phyloP scores from a whole-genome alignment of 2,329 filamentous ascomycete genomes.

The Aspergillus costaricaensis region DNA sequence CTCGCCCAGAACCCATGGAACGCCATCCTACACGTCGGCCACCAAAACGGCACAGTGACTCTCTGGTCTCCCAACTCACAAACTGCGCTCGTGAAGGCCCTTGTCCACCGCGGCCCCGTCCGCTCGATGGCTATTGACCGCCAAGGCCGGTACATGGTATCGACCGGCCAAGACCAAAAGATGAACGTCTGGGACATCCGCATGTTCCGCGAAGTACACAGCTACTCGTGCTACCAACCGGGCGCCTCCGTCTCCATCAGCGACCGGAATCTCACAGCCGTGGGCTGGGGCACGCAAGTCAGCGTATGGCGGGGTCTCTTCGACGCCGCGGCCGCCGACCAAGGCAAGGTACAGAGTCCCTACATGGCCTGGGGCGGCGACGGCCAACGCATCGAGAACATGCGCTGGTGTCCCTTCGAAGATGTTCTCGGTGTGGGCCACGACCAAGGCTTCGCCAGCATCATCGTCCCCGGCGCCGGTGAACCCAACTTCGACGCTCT shows the following conservation, averaged over 20 bases:
- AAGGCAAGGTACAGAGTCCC: constrained; percentile 78
- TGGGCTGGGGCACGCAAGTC: constrained; percentile 86
- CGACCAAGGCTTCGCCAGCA: constrained; percentile 80
- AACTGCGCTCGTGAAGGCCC: constrained; percentile 84
- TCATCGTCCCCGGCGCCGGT: constrained; percentile 91
- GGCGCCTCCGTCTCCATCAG: constrained; percentile 84
- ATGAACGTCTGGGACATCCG: constrained; percentile 97
- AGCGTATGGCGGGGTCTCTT: constrained; percentile 92
- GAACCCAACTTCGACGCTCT: constrained; percentile 95
- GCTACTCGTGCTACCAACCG: constrained; percentile 80
- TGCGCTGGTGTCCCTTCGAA: constrained; percentile 92
- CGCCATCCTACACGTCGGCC: constrained; percentile 85
- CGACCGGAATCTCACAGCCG: constrained; percentile 81
- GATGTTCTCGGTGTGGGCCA: constrained; percentile 87
- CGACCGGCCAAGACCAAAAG: constrained; percentile 81
- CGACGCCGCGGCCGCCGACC: constrained; percentile 68
- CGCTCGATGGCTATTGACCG: constrained; percentile 82
- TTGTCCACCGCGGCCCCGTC: constrained; percentile 87
- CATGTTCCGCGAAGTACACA: constrained; percentile 90
- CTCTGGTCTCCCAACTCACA: constrained; percentile 93
- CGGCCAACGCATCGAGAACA: constrained; percentile 74
- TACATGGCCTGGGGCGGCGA: constrained; percentile 95
- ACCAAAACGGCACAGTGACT: constrained; percentile 92
- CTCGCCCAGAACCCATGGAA: constrained; percentile 90
- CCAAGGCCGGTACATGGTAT: constrained; percentile 93